Base-by-base conservation (phyloP, 2,329 filamentous ascomycete genomes). In the Pseudogymnoascus sp. region DNA sequence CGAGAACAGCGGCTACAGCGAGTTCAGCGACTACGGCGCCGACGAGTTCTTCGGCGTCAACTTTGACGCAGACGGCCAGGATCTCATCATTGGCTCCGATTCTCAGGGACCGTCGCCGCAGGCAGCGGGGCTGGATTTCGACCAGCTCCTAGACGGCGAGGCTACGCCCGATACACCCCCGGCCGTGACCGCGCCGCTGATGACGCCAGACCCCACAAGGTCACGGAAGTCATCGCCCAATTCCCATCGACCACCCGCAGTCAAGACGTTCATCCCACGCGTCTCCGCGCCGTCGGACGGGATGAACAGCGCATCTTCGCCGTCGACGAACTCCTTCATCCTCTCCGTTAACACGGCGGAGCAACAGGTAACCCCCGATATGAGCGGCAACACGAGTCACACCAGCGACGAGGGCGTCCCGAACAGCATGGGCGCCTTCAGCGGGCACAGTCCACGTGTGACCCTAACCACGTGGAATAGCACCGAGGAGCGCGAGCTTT, bases 401-500 rank as follows among this genome's bases (percentile, higher is more conserved):
- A 71, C 70, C 40, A 73, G 71, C 62, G 69, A 65, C 10, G 71
- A 73, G 61, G 70, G 67, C 15, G 28, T 72, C 15, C 65, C 68
- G 33, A 70, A 69, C 26, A 66, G 65, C 63, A 68, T 47, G 10
- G 71, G 71, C 66, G 38, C 65, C n/a, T 64, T 64, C 21, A 60
- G 62, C 17, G 64, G 68, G 17, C 60, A 67, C 11, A 71, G 68
- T 53, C 69, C 69, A 4, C 67, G 67, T 47, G 65, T 69, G 10
- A 70, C 67, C 11, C 63, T 69, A 4, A 69, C 70, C 10, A 67
- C 70, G 28, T 72, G 70, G 69, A 62, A 62, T 8, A 38, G 60
- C 36, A 80, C 84, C 66, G 79, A 83, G 73, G 79, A 80, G 23
- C 81, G 83, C 66, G 81, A 79, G 68, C 75, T 76, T 10, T 74